phyloP scores from a whole-genome alignment of 2,329 filamentous ascomycete genomes.

The Fusarium paranaense region DNA sequence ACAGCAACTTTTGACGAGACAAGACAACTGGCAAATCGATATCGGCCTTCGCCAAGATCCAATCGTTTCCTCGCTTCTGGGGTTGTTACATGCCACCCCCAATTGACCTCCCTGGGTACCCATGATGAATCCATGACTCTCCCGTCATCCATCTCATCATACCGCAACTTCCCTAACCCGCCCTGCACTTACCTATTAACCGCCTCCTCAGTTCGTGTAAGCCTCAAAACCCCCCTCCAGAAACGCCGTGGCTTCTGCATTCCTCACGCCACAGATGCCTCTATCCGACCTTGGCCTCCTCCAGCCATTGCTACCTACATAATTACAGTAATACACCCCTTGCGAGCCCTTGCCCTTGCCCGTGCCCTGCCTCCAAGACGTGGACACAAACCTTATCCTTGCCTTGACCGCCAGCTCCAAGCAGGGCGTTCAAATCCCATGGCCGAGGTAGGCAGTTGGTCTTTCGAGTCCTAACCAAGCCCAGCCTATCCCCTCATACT shows the following conservation, averaged over 20 bases:
- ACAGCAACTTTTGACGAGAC: slow-evolving; percentile 2
- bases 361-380: background rate
- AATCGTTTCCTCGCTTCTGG: background rate
- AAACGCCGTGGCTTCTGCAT: slow-evolving; percentile 11
- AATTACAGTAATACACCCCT: background rate
- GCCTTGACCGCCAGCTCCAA: background rate
- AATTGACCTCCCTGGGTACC: background rate
- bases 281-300: background rate
- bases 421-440: background rate
- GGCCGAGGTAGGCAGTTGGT: background rate
- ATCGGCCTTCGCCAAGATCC: background rate
- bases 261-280: slow-evolving; percentile 19
- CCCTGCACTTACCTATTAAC: background rate
- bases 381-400: slow-evolving; percentile 3
- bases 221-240: background rate
- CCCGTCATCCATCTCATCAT: background rate
- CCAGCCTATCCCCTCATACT: background rate
- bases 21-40: background rate
- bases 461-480: background rate
- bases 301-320: background rate
- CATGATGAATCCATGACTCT: background rate
- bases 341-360: background rate
- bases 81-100: background rate
- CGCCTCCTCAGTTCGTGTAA: background rate
- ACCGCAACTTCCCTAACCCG: slow-evolving; percentile 5